A percentile compares a stretch with the other conserved stretches of the same genome.
These are phyloP conservation scores for Kentomonas sorsogonicus DNA, from an alignment of 208 protist genomes.

Conservation along the genomic window DNA sequence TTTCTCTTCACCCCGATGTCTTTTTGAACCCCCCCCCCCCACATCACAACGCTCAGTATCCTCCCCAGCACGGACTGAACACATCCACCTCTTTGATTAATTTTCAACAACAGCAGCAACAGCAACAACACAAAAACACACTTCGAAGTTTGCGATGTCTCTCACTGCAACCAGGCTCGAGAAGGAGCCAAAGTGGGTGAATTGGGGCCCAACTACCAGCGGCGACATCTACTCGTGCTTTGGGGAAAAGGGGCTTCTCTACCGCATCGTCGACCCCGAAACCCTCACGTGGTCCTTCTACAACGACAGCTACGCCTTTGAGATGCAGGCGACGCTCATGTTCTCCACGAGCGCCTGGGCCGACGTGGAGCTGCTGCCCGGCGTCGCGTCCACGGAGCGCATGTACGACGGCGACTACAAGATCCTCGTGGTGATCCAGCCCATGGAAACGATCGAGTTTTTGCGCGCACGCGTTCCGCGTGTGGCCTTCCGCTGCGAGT, in stretches of 20 bases:
- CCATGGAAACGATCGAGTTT: conserved; percentile 55
- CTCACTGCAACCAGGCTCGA: too few species aligned
- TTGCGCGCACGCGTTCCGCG: too few species aligned
- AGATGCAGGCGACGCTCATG: conserved; percentile 50
- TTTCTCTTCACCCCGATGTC: too few species aligned
- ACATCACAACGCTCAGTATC: too few species aligned
- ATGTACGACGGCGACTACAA: conserved; percentile 21
- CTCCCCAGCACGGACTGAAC: too few species aligned
- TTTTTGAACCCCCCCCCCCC: too few species aligned
- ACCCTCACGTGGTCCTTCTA: conserved; percentile 51
- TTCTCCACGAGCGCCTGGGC: too few species aligned
- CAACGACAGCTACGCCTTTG: conserved; percentile 58
- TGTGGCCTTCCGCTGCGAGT: conserved; percentile 21
- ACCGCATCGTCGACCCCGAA: conserved; percentile 21
- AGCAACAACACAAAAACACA: not conserved
- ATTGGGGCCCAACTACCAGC: conserved; percentile 24
- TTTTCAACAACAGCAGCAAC: too few species aligned
- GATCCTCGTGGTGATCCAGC: conserved; percentile 41
- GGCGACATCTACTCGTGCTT: conserved; percentile 32
- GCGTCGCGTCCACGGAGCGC: conserved; percentile 14
- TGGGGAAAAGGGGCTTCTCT: conserved; percentile 25
- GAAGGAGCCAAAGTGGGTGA: too few species aligned
- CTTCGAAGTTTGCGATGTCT: conserved; percentile 1
- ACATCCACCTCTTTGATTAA: too few species aligned
- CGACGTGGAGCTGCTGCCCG: conserved; percentile 1